Conservation (phyloP, 805 yeast genomes). For the Brettanomyces custersianus region DNA sequence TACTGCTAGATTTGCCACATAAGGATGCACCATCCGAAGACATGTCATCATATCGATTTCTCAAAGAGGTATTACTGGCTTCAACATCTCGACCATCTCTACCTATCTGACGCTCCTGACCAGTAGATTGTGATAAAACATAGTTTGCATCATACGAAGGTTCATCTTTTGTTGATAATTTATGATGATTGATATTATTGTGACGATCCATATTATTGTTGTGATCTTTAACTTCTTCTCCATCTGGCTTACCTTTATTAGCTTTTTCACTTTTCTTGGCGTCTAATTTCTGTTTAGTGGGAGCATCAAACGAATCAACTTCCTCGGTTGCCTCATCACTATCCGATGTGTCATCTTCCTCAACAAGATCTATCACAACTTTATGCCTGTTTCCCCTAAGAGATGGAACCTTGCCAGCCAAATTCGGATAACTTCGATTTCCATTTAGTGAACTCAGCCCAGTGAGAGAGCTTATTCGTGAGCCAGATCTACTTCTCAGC, state of each 20-base stretch:
- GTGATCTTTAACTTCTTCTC: neutral
- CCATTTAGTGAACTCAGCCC: slow-evolving; percentile 6
- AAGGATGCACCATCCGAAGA: slow-evolving; percentile 1
- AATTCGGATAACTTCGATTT: slow-evolving; percentile 20
- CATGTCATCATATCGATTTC: neutral
- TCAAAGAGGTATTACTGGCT: neutral
- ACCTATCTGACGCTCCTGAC: slow-evolving; percentile 31
- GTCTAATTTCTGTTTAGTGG: too few relatives aligned
- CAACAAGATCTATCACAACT: slow-evolving; percentile 17
- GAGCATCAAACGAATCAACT: slow-evolving; percentile 30
- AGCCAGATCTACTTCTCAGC: slow-evolving; percentile 10
- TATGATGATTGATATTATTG: too few relatives aligned
- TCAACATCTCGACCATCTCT: neutral
- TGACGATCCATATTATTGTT: too few relatives aligned
- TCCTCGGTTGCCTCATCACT: slow-evolving; percentile 26
- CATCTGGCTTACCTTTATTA: neutral
- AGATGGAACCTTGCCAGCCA: slow-evolving; percentile 15
- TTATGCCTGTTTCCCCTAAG: slow-evolving; percentile 18
- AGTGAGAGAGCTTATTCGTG: slow-evolving; percentile 8
- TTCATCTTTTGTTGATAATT: too few relatives aligned
- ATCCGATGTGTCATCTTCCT: slow-evolving; percentile 8
- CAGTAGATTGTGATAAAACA: slow-evolving; percentile 42
- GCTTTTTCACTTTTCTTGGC: neutral
- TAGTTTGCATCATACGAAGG: slow-evolving; percentile 7
- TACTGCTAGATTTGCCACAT: slow-evolving; percentile 5